Percentiles rank a stretch among this genome's conserved stretches.
Evolutionary conservation across 1,139 yeast genomes (phyloP).

Genomic region (Eremothecium cymbalariae): DNA sequence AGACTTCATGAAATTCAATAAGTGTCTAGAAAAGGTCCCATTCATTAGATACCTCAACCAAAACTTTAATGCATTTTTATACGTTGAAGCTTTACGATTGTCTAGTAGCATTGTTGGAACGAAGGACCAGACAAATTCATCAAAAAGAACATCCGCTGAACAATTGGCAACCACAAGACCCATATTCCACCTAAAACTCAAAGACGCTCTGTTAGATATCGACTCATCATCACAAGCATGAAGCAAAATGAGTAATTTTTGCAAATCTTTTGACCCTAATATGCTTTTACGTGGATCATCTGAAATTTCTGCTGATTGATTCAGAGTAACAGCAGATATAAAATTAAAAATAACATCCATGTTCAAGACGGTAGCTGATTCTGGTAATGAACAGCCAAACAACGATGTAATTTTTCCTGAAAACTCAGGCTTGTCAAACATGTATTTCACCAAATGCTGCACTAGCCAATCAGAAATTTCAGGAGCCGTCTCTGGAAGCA

Average conservation of each 20-base stretch:
- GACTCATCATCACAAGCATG: background rate
- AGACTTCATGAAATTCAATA: slow-evolving; percentile 34
- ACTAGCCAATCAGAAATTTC: background rate
- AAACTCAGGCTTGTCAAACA: no score
- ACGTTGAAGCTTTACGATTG: slow-evolving; percentile 25
- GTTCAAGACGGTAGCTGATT: background rate
- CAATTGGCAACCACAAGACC: background rate
- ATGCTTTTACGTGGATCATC: background rate
- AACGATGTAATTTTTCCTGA: no score
- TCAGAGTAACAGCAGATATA: background rate
- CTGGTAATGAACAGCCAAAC: no score
- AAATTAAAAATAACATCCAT: background rate
- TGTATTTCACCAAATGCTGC: background rate
- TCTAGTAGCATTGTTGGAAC: slow-evolving; percentile 36
- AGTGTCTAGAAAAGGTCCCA: slow-evolving; percentile 19
- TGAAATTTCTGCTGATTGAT: background rate
- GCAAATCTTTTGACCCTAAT: background rate
- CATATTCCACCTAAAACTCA: slow-evolving; percentile 1
- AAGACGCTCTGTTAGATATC: background rate
- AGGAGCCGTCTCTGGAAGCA: background rate
- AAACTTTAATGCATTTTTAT: slow-evolving; percentile 42
- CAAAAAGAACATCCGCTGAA: background rate
- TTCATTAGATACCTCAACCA: slow-evolving; percentile 47
- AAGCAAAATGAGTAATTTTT: background rate
- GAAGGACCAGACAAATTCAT: slow-evolving; percentile 13